Conservation (phyloP, 352 stramenopile species). For the Globisporangium okanoganense region DNA sequence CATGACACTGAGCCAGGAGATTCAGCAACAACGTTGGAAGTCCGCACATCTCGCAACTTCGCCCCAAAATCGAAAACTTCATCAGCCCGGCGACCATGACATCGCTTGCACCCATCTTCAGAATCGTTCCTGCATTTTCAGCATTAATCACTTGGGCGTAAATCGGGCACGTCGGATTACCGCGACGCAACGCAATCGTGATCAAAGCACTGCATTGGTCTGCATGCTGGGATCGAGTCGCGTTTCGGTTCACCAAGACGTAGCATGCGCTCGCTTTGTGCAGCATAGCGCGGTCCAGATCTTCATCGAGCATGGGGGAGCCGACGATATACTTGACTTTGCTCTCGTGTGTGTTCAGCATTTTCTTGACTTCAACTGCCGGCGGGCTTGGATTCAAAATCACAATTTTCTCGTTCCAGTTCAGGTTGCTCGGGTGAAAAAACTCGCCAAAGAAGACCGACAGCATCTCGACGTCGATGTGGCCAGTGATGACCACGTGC, state of each 20-base stretch:
- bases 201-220: conserved; percentile 72
- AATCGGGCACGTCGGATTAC: conserved; percentile 68
- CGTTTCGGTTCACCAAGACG: conserved; percentile 62
- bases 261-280: conserved; percentile 55
- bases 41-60: conserved; percentile 62
- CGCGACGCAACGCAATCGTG: conserved; percentile 66
- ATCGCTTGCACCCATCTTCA: conserved; percentile 74
- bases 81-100: conserved; percentile 66
- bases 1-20: conserved; percentile 49
- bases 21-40: conserved; percentile 69
- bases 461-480: conserved; percentile 64
- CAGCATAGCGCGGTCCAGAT: conserved; percentile 59
- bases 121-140: conserved; percentile 52
- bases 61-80: conserved; percentile 66
- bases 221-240: conserved; percentile 46
- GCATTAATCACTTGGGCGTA: conserved; percentile 77
- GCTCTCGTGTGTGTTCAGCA: conserved; percentile 68
- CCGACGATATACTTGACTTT: conserved; percentile 85
- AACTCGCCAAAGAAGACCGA: conserved; percentile 78
- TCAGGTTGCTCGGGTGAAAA: conserved; percentile 81
- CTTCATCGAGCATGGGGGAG: conserved; percentile 72
- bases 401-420: conserved; percentile 80
- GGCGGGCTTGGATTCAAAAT: conserved; percentile 68
- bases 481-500: conserved; percentile 67
- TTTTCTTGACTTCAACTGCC: conserved; percentile 62